Conservation (phyloP, 768 basidiomycete genomes). For the Pulveroboletus frians region DNA sequence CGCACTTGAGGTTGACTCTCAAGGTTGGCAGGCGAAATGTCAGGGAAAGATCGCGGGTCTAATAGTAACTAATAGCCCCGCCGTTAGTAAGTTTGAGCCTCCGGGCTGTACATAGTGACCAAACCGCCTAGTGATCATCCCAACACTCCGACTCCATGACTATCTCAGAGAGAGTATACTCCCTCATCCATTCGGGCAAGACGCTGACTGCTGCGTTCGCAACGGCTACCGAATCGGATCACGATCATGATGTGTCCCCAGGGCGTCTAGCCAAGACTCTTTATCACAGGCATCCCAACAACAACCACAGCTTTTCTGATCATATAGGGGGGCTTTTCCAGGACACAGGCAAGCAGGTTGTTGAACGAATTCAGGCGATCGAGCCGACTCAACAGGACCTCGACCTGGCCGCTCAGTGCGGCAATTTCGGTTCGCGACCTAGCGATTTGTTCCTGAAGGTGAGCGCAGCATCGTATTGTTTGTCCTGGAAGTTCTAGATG, state of each 20-base stretch:
- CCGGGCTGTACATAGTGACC: no score
- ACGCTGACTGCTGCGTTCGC: slow-evolving; percentile 42
- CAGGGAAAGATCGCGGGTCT: no score
- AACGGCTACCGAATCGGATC: slow-evolving; percentile 28
- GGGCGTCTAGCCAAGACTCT: slow-evolving; percentile 36
- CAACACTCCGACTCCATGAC: slow-evolving; percentile 18
- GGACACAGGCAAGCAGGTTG: slow-evolving; percentile 12
- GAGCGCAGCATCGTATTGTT: slow-evolving; percentile 10
- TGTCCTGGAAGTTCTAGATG: neutral
- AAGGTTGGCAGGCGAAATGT: no score
- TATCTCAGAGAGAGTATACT: slow-evolving; percentile 29
- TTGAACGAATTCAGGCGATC: slow-evolving; percentile 17
- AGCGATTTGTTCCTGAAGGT: slow-evolving; percentile 60
- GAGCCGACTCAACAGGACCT: slow-evolving; percentile 39
- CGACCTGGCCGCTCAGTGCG: slow-evolving; percentile 43
- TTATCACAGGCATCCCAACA: slow-evolving; percentile 30
- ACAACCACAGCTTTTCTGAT: slow-evolving; percentile 20
- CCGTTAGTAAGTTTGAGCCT: no score
- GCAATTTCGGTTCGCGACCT: slow-evolving; percentile 48
- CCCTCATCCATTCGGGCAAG: slow-evolving; percentile 29
- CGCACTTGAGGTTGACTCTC: no score
- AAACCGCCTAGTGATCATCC: neutral
- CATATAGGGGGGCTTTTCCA: slow-evolving; percentile 16
- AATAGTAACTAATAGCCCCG: no score
- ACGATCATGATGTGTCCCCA: slow-evolving; percentile 21